Base-by-base conservation (phyloP, 345 rosid species). In the Corchorus olitorius region DNA sequence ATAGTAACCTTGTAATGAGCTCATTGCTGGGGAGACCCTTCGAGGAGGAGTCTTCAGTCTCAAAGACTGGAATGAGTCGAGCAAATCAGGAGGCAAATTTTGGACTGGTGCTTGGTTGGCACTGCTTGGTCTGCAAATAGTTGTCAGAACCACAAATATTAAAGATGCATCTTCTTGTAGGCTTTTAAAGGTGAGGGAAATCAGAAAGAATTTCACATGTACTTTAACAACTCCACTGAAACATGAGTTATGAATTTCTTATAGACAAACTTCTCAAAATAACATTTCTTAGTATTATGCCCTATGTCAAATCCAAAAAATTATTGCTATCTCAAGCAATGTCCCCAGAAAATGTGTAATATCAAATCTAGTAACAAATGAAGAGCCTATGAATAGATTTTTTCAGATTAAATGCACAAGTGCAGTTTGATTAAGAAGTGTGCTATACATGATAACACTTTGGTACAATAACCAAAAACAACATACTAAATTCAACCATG, bases 11-110 rank as follows among this genome's bases (percentile, higher is more conserved):
- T 84, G 97, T 78, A 92, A 83, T 35, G 94, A 87, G 85, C 83
- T 85, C 98, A 93, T 96, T 49, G 98, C 94, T 67, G 93, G 85
- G 69, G 96, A 88, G 73, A 86, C 83, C 77, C 83, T 87, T 63
- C 46, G 67, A 56, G 85, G 85, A 22, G 90, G 45, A 46, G 88
- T 79, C 66, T 83, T 89, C 73, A 87, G 58, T 67, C 79, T 85
- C 68, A 88, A 81, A 55, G 98, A 87, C 75, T 80, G 88, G 77
- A 91, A 93, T 56, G 93, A 86, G 46, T 89, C 91, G 19, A 91
- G 76, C 8, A 85, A 76, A 55, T 88, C 80, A 53, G 74, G 48
- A 35, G 84, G 83, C 35, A 53, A 64, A 61, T 53, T 72, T 76
- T 35, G 77, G 35, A 84, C 54, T 62, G 88, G 67, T 65, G 77